phyloP scores from a whole-genome alignment of 257 asterid species.

The Solanum pinnatisectum region DNA sequence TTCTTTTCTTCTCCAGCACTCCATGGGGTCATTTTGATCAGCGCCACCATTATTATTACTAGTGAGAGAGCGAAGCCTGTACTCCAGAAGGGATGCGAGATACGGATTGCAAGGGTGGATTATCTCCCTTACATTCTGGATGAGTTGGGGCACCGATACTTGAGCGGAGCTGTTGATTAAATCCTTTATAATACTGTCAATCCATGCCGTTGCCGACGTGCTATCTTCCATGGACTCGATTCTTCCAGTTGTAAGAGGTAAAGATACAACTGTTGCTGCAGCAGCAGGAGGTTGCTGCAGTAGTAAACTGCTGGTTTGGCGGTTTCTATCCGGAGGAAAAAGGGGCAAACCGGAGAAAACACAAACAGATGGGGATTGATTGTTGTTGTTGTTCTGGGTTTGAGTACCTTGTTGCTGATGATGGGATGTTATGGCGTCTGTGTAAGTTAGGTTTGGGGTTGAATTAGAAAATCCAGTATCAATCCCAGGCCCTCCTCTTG shows the following conservation, averaged over 20 bases:
- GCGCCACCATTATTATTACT: neutral
- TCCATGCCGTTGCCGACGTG: constrained; percentile 54
- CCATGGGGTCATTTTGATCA: neutral
- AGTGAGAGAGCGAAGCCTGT: constrained; percentile 67
- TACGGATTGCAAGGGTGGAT: constrained; percentile 90
- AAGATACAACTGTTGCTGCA: neutral
- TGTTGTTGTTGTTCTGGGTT: neutral
- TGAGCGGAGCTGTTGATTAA: constrained; percentile 61
- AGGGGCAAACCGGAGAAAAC: constrained; percentile 89
- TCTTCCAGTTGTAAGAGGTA: neutral
- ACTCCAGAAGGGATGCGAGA: constrained; percentile 69
- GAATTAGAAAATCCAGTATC: constrained; percentile 18
- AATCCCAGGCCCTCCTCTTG: constrained; percentile 27
- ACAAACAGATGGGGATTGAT: constrained; percentile 42
- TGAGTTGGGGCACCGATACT: constrained; percentile 77
- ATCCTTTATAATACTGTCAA: constrained; percentile 83
- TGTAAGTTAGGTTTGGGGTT: constrained; percentile 10
- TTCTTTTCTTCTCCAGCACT: constrained; percentile 16
- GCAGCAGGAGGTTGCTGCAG: constrained; percentile 7
- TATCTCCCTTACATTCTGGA: constrained; percentile 82
- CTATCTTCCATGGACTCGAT: constrained; percentile 38
- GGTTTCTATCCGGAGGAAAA: constrained; percentile 63
- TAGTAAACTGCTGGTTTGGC: neutral
- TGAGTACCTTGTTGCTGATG: constrained; percentile 3
- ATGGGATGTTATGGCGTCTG: constrained; percentile 18